These are phyloP conservation scores for Fusarium kyushuense DNA, from an alignment of 2,329 filamentous ascomycete genomes.

Conservation along the genomic window DNA sequence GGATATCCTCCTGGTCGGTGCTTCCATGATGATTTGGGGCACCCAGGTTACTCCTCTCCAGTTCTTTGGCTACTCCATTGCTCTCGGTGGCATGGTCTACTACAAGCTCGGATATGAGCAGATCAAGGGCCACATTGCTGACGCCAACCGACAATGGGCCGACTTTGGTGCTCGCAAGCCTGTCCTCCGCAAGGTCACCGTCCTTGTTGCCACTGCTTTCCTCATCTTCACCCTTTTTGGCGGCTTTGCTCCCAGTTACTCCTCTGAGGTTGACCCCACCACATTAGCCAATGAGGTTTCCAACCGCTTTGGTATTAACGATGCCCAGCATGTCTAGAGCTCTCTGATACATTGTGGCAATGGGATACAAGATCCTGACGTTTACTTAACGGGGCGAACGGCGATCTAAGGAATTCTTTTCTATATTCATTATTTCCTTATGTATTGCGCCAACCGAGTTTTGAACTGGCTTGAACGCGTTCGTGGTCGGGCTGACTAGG, in stretches of 20 bases:
- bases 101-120: conserved; percentile 89
- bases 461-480: conserved; percentile 44
- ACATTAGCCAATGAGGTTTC: conserved; percentile 63
- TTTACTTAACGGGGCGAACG: conserved; percentile 49
- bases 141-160: conserved; percentile 82
- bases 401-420: conserved; percentile 51
- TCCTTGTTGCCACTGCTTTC: conserved; percentile 73
- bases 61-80: conserved; percentile 86
- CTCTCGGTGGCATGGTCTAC: conserved; percentile 80
- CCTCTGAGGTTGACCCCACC: conserved; percentile 65
- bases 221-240: conserved; percentile 78
- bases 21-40: conserved; percentile 85
- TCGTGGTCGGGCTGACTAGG: conserved; percentile 44
- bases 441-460: conserved; percentile 37
- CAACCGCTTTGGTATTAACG: conserved; percentile 61
- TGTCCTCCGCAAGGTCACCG: conserved; percentile 79
- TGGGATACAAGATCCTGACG: conserved; percentile 40
- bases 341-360: conserved; percentile 27
- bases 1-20: conserved; percentile 84
- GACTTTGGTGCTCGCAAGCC: conserved; percentile 86
- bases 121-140: conserved; percentile 81
- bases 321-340: conserved; percentile 38
- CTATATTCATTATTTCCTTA: conserved; percentile 40
- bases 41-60: conserved; percentile 80
- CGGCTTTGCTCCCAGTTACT: conserved; percentile 72